Conservation (phyloP, 768 basidiomycete genomes). For the Leccinum barrowsii region DNA sequence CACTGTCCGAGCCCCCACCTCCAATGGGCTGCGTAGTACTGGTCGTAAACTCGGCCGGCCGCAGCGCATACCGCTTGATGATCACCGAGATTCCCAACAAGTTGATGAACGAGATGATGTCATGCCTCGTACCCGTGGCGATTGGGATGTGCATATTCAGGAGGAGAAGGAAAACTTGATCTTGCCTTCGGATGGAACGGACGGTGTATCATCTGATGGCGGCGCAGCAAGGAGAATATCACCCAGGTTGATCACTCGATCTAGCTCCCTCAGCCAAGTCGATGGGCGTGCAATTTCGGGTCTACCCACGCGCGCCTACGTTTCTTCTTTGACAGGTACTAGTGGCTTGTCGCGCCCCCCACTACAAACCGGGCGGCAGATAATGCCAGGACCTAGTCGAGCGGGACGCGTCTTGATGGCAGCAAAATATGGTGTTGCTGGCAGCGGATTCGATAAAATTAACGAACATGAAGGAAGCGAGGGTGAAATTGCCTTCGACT, state of each 20-base stretch:
- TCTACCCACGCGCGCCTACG: slow-evolving; percentile 32
- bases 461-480: slow-evolving; percentile 44
- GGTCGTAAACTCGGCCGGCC: slow-evolving; percentile 34
- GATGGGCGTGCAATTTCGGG: slow-evolving; percentile 34
- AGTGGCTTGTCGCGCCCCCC: slow-evolving; percentile 40
- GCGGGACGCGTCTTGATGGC: slow-evolving; percentile 50
- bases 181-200: slow-evolving; percentile 23
- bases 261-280: slow-evolving; percentile 32
- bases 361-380: slow-evolving; percentile 39
- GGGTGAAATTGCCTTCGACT: slow-evolving; percentile 33
- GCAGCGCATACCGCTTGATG: slow-evolving; percentile 37
- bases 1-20: slow-evolving; percentile 27
- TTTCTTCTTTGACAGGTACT: slow-evolving; percentile 22
- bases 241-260: slow-evolving; percentile 29
- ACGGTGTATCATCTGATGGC: slow-evolving; percentile 25
- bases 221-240: slow-evolving; percentile 21
- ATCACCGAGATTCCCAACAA: slow-evolving; percentile 31
- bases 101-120: slow-evolving; percentile 35
- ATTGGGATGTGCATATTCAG: slow-evolving; percentile 29
- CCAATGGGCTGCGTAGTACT: slow-evolving; percentile 33
- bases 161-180: slow-evolving; percentile 42
- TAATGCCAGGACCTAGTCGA: slow-evolving; percentile 43
- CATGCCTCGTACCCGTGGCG: slow-evolving; percentile 24
- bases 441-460: slow-evolving; percentile 45
- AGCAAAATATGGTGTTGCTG: slow-evolving; percentile 28